Percentiles rank a stretch among this genome's conserved stretches.
Conservation (phyloP, 2,329 filamentous ascomycete species). For the Torrubiellomyces zombiae region DNA sequence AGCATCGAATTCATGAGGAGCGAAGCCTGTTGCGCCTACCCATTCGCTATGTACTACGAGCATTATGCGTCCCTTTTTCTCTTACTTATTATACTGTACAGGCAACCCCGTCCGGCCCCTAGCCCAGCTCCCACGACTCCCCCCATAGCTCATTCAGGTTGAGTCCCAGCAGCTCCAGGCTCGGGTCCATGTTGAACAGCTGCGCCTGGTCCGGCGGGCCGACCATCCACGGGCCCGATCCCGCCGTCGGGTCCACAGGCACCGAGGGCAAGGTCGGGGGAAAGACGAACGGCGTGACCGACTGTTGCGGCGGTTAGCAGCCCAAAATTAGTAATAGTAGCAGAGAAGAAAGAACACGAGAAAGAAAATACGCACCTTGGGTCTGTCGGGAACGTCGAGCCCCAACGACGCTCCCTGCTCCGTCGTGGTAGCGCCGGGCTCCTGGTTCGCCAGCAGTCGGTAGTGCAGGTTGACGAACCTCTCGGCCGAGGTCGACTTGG, state of each 20-base stretch:
- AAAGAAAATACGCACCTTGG: conserved; percentile 19
- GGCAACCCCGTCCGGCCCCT: no score
- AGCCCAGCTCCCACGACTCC: conserved; percentile 28
- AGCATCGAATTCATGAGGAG: no score
- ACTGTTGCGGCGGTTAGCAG: conserved; percentile 18
- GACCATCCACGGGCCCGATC: conserved; percentile 18
- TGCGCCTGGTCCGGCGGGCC: conserved; percentile 15
- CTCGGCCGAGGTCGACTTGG: conserved; percentile 42
- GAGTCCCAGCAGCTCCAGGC: conserved; percentile 33
- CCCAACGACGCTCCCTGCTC: no score
- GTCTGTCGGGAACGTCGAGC: conserved; percentile 18
- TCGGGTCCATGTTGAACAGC: conserved; percentile 34
- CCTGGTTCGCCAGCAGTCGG: conserved; percentile 37
- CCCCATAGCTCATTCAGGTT: conserved; percentile 41
- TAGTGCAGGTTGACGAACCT: conserved; percentile 42
- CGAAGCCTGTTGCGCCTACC: no score
- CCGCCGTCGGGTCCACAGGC: conserved; percentile 16
- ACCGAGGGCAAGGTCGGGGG: conserved; percentile 17
- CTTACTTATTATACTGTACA: no score
- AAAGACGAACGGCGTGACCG: conserved; percentile 24
- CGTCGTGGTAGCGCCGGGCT: conserved; percentile 15
- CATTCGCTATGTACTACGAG: no score
- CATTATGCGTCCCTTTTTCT: no score
- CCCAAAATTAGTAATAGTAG: neutral
- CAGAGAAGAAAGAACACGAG: conserved; percentile 5